A percentile compares a stretch with the other conserved stretches of the same genome.
These are phyloP conservation scores for Diaporthe sp. DNA, from an alignment of 2,329 filamentous ascomycete genomes.

Conservation along the genomic window DNA sequence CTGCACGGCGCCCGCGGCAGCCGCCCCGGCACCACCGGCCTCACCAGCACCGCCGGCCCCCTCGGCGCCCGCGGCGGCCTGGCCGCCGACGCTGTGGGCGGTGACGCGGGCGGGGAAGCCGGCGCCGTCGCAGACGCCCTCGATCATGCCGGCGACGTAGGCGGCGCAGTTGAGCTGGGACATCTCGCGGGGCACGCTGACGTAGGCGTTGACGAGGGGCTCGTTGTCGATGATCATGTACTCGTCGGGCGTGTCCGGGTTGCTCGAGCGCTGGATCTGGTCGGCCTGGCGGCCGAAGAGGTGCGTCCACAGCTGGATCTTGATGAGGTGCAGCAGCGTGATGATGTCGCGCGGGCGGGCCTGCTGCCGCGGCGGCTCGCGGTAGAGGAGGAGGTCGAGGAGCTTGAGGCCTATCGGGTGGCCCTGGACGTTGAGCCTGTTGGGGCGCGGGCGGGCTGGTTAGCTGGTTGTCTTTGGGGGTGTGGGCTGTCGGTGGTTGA, in stretches of 20 bases:
- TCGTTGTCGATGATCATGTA: constrained; percentile 99
- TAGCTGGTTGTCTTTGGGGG: background rate
- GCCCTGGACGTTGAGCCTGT: constrained; percentile 90
- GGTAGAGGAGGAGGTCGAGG: constrained; percentile 93
- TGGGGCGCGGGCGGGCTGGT: background rate
- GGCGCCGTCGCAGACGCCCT: constrained; percentile 94
- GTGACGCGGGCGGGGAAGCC: constrained; percentile 91
- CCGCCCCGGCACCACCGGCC: constrained; percentile 89
- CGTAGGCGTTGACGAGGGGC: constrained; percentile 93
- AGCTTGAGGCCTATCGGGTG: constrained; percentile 95
- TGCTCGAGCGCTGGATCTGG: constrained; percentile 88
- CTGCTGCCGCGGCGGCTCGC: constrained; percentile 78
- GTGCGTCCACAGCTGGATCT: constrained; percentile 90
- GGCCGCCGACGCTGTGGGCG: constrained; percentile 81
- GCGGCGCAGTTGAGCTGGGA: constrained; percentile 96
- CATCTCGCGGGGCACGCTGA: constrained; percentile 95
- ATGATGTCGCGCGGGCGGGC: constrained; percentile 89
- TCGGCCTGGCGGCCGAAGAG: constrained; percentile 93
- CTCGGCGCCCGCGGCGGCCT: constrained; percentile 79
- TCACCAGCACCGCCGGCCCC: constrained; percentile 85
- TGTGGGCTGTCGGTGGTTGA: constrained; percentile 6
- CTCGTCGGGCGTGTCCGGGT: constrained; percentile 87
- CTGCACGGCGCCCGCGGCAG: constrained; percentile 70
- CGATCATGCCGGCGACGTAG: constrained; percentile 93
- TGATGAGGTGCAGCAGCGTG: constrained; percentile 93